phyloP scores from a whole-genome alignment of 148 eudicot species.

The Rheum nobile region DNA sequence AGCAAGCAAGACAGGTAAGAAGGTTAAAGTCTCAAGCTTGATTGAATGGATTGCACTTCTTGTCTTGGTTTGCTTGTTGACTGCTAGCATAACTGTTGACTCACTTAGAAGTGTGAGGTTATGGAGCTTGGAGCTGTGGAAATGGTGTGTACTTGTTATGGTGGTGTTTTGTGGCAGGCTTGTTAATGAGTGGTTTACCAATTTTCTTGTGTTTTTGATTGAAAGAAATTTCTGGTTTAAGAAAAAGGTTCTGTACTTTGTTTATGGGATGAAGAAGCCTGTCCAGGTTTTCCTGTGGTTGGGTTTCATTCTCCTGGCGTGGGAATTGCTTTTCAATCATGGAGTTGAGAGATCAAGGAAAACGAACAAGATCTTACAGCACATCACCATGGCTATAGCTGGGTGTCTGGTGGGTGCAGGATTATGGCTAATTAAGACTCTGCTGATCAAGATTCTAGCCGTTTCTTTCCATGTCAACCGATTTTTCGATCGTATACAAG shows the following conservation, averaged over 20 bases:
- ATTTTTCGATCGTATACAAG: conserved; percentile 87
- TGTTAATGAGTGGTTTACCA: conserved; percentile 47
- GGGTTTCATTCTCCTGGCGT: conserved; percentile 56
- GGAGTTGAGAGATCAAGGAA: conserved; percentile 35
- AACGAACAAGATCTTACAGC: conserved; percentile 26
- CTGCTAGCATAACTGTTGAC: conserved; percentile 33
- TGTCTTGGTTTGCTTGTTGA: conserved; percentile 30
- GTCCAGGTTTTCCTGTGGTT: conserved; percentile 67
- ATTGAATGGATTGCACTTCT: conserved; percentile 42
- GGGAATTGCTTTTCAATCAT: conserved; percentile 58
- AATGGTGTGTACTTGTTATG: conserved; percentile 66
- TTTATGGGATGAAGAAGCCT: conserved; percentile 56
- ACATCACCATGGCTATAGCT: conserved; percentile 58
- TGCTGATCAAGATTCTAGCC: conserved; percentile 58
- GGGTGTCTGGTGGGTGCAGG: conserved; percentile 63
- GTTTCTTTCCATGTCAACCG: conserved; percentile 62
- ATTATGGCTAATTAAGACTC: conserved; percentile 68
- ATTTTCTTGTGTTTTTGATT: conserved; percentile 39
- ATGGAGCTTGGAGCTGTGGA: conserved; percentile 63
- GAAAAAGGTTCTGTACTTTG: conserved; percentile 69
- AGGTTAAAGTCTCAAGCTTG: conserved; percentile 19
- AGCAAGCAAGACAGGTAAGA: conserved; percentile 20
- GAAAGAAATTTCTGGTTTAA: conserved; percentile 62
- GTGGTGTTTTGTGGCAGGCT: conserved; percentile 60
- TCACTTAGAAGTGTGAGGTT: conserved; percentile 15